phyloP scores from a whole-genome alignment of 2,329 filamentous ascomycete genomes.

The Acrocalymma vagum region DNA sequence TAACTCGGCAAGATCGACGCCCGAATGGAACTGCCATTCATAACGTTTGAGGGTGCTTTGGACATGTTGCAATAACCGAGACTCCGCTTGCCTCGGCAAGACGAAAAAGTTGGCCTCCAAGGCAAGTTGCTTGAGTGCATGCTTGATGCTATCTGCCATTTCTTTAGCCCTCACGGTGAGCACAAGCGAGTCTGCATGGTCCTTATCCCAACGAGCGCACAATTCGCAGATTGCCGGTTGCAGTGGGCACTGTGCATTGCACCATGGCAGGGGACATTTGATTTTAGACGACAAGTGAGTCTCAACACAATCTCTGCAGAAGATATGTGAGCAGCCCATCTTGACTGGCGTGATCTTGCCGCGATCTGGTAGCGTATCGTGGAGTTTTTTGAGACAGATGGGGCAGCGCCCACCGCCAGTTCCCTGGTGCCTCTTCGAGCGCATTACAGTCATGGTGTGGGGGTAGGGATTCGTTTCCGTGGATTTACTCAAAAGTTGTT shows the following conservation, averaged over 20 bases:
- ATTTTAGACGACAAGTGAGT: conserved; percentile 12
- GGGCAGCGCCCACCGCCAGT: conserved; percentile 11
- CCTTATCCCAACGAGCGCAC: conserved; percentile 17
- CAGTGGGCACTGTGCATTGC: conserved; percentile 4
- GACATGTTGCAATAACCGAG: conserved; percentile 12
- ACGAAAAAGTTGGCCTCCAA: conserved; percentile 15
- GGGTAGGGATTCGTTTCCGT: conserved; percentile 13
- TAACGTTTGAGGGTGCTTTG: conserved; percentile 14
- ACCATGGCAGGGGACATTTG: conserved; percentile 20
- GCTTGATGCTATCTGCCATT: conserved; percentile 22
- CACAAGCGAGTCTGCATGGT: conserved; percentile 11
- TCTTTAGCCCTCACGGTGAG: conserved; percentile 23
- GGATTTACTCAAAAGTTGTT: too few species aligned
- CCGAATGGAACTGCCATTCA: conserved; percentile 25
- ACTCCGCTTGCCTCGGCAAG: conserved; percentile 7
- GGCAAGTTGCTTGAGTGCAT: conserved; percentile 13
- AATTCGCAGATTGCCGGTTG: conserved; percentile 19
- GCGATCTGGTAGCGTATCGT: conserved; percentile 9
- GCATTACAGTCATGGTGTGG: conserved; percentile 14
- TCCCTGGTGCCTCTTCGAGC: conserved; percentile 11
- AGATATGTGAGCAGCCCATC: conserved; percentile 17
- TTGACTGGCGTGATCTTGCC: conserved; percentile 17
- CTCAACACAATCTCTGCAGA: conserved; percentile 23
- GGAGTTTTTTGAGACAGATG: conserved; percentile 23
- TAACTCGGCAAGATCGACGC: conserved; percentile 21